Conservation (phyloP, 2,329 filamentous ascomycete species). For the Neopestalotiopsis sp. region DNA sequence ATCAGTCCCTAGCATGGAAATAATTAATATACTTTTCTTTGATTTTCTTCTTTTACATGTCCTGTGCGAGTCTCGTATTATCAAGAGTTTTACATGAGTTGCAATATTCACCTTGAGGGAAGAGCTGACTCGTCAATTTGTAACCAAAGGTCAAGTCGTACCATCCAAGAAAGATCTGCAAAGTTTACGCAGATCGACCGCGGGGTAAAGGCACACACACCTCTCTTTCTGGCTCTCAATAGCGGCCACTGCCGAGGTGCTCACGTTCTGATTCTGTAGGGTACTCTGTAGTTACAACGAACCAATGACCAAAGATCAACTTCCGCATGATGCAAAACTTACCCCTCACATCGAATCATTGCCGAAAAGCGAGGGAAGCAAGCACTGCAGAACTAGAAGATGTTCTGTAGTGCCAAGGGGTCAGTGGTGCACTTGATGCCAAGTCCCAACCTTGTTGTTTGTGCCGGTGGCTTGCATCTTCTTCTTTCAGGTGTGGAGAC, state of each 20-base stretch:
- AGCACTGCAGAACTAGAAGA: background rate
- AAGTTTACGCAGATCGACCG: background rate
- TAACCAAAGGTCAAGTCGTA: too few relatives aligned
- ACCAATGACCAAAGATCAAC: background rate
- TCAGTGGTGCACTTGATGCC: background rate
- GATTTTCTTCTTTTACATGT: too few relatives aligned
- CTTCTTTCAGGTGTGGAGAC: background rate
- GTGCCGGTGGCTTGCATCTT: background rate
- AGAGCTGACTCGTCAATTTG: too few relatives aligned
- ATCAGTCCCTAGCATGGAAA: too few relatives aligned
- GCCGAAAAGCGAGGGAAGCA: background rate
- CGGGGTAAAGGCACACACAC: background rate
- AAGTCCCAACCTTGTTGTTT: background rate
- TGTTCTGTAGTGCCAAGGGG: background rate
- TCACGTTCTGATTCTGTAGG: background rate
- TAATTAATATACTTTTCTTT: too few relatives aligned
- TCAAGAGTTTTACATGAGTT: too few relatives aligned
- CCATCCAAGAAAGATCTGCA: background rate
- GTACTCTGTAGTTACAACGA: background rate
- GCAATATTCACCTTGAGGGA: too few relatives aligned
- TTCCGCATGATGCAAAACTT: background rate
- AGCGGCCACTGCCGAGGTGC: background rate
- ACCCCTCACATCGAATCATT: background rate
- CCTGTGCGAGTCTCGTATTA: too few relatives aligned
- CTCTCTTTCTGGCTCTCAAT: background rate